Percentiles rank a stretch among this genome's conserved stretches.
Conservation (phyloP, 2,329 filamentous ascomycete species). For the Botrytis aclada region DNA sequence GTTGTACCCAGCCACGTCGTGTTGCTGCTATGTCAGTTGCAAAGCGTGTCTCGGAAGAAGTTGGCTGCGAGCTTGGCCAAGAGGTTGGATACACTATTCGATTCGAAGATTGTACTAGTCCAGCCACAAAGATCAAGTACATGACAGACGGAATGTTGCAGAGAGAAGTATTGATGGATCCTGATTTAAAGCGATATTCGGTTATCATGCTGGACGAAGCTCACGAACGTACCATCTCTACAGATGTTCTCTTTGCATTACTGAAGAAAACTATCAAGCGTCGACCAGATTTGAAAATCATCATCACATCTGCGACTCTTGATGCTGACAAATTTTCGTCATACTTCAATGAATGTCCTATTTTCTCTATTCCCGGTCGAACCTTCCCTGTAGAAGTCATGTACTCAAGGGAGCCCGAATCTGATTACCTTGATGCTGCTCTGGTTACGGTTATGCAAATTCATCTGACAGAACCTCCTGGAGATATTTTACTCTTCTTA, state of each 20-base stretch:
- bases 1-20: slow-evolving; percentile 94
- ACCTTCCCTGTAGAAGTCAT: slow-evolving; percentile 96
- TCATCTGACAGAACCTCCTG: slow-evolving; percentile 84
- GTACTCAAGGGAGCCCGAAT: slow-evolving; percentile 91
- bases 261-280: slow-evolving; percentile 90
- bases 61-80: slow-evolving; percentile 83
- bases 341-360: slow-evolving; percentile 94
- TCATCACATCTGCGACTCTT: slow-evolving; percentile 93
- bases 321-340: slow-evolving; percentile 97
- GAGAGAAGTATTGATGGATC: slow-evolving; percentile 89
- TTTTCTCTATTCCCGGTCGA: slow-evolving; percentile 92
- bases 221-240: slow-evolving; percentile 94
- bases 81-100: slow-evolving; percentile 97
- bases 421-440: slow-evolving; percentile 90
- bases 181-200: slow-evolving; percentile 83
- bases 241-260: slow-evolving; percentile 90
- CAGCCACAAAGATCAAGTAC: slow-evolving; percentile 93
- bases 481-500: slow-evolving; percentile 94
- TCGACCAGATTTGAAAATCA: slow-evolving; percentile 84
- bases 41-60: slow-evolving; percentile 93
- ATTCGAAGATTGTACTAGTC: slow-evolving; percentile 90
- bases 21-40: slow-evolving; percentile 97
- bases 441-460: slow-evolving; percentile 99
- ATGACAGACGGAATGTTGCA: slow-evolving; percentile 99
- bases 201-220: slow-evolving; percentile 98